Conservation (phyloP, 331 rosid genomes). For the Phaseolus coccineus region DNA sequence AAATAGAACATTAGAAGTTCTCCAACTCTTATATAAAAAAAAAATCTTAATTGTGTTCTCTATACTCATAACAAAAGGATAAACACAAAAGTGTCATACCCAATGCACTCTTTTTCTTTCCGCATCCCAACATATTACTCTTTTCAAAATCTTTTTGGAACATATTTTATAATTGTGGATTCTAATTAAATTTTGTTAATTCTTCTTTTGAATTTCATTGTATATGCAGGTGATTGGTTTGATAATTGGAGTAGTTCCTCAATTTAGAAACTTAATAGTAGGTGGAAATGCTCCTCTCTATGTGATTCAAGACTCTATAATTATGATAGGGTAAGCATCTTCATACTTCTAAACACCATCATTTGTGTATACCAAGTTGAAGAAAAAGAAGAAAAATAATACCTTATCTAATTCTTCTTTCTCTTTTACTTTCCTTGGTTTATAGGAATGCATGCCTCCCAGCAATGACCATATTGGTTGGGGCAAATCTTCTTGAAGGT, state of each 20-base stretch:
- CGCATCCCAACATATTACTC: too few species aligned
- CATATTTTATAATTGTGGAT: too few species aligned
- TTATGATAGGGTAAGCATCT: slow-evolving; percentile 50
- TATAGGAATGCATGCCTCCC: slow-evolving; percentile 52
- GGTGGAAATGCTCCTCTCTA: slow-evolving; percentile 39
- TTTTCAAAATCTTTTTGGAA: too few species aligned
- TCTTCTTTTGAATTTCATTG: too few species aligned
- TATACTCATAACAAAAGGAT: too few species aligned
- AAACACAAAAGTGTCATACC: too few species aligned
- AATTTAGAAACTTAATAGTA: slow-evolving; percentile 40
- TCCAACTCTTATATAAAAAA: too few species aligned
- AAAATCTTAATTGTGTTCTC: too few species aligned
- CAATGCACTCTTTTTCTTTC: too few species aligned
- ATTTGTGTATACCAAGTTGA: background rate
- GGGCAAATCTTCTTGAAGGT: slow-evolving; percentile 53
- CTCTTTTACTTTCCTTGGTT: background rate
- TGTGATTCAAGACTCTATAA: slow-evolving; percentile 45
- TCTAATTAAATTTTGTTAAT: too few species aligned
- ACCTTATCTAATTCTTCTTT: background rate
- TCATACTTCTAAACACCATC: too few species aligned
- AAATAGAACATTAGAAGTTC: too few species aligned
- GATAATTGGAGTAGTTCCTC: slow-evolving; percentile 47
- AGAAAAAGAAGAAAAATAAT: background rate
- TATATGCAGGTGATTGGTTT: slow-evolving; percentile 49
- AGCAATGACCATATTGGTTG: slow-evolving; percentile 48